A percentile compares a stretch with the other conserved stretches of the same genome.
phyloP scores from a whole-genome alignment of 495 filamentous ascomycete species.

The Hamigera avellanea region DNA sequence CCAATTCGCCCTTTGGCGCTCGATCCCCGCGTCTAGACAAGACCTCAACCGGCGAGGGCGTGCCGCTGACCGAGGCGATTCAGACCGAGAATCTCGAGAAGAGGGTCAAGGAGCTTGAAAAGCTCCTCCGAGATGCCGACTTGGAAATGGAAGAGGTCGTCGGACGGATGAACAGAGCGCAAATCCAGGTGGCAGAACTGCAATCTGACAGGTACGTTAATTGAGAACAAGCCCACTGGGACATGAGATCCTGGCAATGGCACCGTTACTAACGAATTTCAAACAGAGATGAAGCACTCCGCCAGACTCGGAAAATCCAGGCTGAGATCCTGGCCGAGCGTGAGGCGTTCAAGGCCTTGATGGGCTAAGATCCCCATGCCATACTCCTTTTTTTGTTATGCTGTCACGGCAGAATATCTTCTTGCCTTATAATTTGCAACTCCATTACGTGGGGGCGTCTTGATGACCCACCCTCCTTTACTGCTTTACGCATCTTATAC shows the following conservation, averaged over 20 bases:
- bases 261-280: slow-evolving; percentile 15
- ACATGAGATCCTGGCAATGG: neutral
- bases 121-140: slow-evolving; percentile 69
- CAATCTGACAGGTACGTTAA: slow-evolving; percentile 68
- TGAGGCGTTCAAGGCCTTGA: slow-evolving; percentile 37
- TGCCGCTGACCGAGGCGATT: slow-evolving; percentile 48
- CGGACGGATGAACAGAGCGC: slow-evolving; percentile 79
- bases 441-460: no score
- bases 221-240: no score
- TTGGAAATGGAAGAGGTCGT: slow-evolving; percentile 93
- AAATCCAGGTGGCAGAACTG: slow-evolving; percentile 86
- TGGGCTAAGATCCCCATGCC: slow-evolving; percentile 11
- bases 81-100: slow-evolving; percentile 64
- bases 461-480: no score
- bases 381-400: no score
- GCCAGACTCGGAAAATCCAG: slow-evolving; percentile 69
- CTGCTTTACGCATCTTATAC: no score
- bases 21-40: slow-evolving; percentile 47
- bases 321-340: slow-evolving; percentile 48
- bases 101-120: slow-evolving; percentile 70
- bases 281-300: slow-evolving; percentile 69
- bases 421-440: no score
- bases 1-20: slow-evolving; percentile 48
- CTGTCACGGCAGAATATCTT: no score
- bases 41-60: slow-evolving; percentile 44